Percentiles rank a stretch among this genome's conserved stretches.
These are phyloP conservation scores for Microsporum canis DNA, from an alignment of 2,329 filamentous ascomycete species.

Conservation along the genomic window DNA sequence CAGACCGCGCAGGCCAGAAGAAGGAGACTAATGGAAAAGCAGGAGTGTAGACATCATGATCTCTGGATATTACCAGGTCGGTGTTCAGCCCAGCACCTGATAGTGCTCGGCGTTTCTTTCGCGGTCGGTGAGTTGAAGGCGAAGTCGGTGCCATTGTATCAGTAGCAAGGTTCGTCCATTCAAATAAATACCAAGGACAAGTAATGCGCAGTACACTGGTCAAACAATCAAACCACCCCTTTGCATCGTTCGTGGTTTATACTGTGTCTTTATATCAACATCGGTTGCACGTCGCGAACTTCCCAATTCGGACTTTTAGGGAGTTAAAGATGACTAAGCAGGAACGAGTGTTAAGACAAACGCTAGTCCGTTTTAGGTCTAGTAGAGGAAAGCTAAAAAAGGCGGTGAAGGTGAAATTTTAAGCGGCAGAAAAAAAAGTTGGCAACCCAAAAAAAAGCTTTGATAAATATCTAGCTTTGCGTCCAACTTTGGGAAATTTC, in stretches of 20 bases:
- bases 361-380: background rate
- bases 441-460: slow-evolving; percentile 16
- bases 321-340: background rate
- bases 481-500: background rate
- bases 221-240: background rate
- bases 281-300: background rate
- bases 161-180: background rate
- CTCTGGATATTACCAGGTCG: slow-evolving; percentile 20
- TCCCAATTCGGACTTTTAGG: background rate
- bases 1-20: slow-evolving; percentile 75
- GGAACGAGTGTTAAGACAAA: background rate
- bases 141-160: slow-evolving; percentile 13
- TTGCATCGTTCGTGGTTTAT: background rate
- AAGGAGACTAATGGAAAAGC: slow-evolving; percentile 89
- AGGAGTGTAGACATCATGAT: slow-evolving; percentile 43
- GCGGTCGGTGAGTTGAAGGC: slow-evolving; percentile 30
- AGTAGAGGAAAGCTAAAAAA: slow-evolving; percentile 9
- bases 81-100: slow-evolving; percentile 28
- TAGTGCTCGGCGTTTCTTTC: slow-evolving; percentile 35
- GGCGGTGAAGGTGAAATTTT: slow-evolving; percentile 20
- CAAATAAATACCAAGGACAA: background rate
- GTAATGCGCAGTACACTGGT: background rate
- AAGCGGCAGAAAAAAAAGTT: slow-evolving; percentile 6
- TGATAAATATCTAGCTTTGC: background rate
- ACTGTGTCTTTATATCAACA: background rate